Evolutionary conservation across 116 monocot species (phyloP).

Genomic region (Posidonia oceanica): DNA sequence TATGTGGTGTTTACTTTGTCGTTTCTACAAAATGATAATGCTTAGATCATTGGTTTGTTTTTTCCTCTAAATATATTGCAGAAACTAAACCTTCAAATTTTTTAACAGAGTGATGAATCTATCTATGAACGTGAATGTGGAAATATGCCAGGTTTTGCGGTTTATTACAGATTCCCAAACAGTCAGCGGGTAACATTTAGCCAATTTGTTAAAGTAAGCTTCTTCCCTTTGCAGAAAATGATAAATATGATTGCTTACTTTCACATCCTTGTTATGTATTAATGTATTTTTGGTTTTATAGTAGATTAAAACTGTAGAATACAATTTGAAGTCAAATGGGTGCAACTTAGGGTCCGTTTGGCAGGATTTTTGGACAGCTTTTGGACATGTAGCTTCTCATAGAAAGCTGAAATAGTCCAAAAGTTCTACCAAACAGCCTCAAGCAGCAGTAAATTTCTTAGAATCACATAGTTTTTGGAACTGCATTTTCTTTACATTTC

Average conservation of each 20-base stretch:
- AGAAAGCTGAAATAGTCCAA: too few relatives aligned
- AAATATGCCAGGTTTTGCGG: conserved; percentile 94
- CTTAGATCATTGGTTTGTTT: too few relatives aligned
- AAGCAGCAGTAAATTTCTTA: too few relatives aligned
- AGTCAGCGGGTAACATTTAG: conserved; percentile 74
- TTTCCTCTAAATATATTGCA: background rate
- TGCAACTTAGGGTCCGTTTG: too few relatives aligned
- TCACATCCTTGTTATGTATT: background rate
- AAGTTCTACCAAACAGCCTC: too few relatives aligned
- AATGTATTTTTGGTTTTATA: background rate
- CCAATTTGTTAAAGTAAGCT: conserved; percentile 70
- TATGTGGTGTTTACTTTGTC: background rate
- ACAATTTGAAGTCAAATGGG: too few relatives aligned
- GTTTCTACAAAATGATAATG: background rate
- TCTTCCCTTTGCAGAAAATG: background rate
- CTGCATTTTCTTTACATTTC: too few relatives aligned
- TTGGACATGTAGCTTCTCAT: too few relatives aligned
- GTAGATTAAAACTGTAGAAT: background rate
- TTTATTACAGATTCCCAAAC: conserved; percentile 72
- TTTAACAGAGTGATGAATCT: conserved; percentile 55
- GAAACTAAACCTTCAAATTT: background rate
- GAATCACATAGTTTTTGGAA: too few relatives aligned
- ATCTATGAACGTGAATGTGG: conserved; percentile 94
- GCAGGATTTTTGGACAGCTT: too few relatives aligned
- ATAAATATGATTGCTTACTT: background rate